Evolutionary conservation across 108 stramenopile genomes (phyloP), one percentile per base, ranked within the genome.

Genomic region (Skeletonema costatum): DNA sequence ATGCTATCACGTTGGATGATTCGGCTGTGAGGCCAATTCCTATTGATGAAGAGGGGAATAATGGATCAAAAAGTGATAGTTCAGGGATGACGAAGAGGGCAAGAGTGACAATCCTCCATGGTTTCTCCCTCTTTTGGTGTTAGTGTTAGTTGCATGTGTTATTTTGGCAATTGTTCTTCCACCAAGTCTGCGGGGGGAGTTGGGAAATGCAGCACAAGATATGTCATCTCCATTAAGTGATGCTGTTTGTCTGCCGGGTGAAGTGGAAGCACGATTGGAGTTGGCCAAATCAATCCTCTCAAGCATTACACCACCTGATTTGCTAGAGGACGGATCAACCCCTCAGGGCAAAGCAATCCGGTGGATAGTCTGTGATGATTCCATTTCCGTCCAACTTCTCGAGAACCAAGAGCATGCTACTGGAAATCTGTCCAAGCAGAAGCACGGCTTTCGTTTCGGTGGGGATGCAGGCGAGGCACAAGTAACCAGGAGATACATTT

Each of bases 291-390:
- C 50, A 51, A 51, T 51, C 50, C 6, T 51, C n/a, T 51, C 50
- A 1, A 51, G 50, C 7, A 51, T 51, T 4, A 51, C 50, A 19
- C 0, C n/a, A 19, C 50, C 50, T 1, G 19, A 51, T 19, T 17
- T 51, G 19, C 19, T 51, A 3, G 50, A 25, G 1, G 50, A 51
- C 19, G 19, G 3, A 0, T 51, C 50, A 4, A 19, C 65, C 3
- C 65, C 65, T 9, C 65, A 66, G 65, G 36, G 67, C 2, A 68
- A 50, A 32, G 67, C 67, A 29, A 30, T 68, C 2, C 46, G 32
- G 11, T 68, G 67, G 67, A 51, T 68, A 25, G 67, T 68, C 2
- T 68, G 67, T 41, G 25, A 48, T 13, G 67, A 68, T 48, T 10
- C 14, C 21, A 68, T 68, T 31, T 68, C 67, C 2, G 3, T 41